phyloP scores from a whole-genome alignment of 805 yeast genomes.

The Metschnikowia lunata region DNA sequence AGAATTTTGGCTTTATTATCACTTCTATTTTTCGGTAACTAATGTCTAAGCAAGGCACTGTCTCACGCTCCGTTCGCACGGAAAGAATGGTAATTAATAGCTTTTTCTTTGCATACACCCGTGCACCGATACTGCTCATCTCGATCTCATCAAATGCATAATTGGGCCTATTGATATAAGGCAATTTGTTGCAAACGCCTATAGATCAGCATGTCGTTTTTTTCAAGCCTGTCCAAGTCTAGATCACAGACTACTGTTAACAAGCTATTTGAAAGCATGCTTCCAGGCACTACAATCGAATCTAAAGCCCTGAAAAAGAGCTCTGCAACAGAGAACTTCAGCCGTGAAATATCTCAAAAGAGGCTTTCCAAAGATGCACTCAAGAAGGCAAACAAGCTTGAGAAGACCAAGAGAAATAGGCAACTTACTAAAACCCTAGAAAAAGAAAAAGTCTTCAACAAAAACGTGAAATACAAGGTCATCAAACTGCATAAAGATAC shows the following conservation, averaged over 20 bases:
- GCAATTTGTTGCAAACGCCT: no score
- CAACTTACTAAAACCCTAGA: constrained; percentile 27
- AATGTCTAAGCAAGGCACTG: no score
- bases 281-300: constrained; percentile 16
- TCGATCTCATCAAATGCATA: neutral
- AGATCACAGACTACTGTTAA: constrained; percentile 24
- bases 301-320: constrained; percentile 3
- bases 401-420: constrained; percentile 20
- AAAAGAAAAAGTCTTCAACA: constrained; percentile 29
- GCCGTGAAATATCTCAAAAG: constrained; percentile 14
- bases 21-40: no score
- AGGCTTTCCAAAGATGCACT: constrained; percentile 16
- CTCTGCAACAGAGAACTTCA: constrained; percentile 16
- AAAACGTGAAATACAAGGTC: constrained; percentile 35
- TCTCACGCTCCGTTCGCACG: no score
- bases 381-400: constrained; percentile 17
- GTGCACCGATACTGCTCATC: constrained; percentile 8
- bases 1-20: no score
- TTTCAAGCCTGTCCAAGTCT: constrained; percentile 17
- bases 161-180: neutral
- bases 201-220: constrained; percentile 17
- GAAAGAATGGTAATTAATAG: no score
- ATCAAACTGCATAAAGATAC: constrained; percentile 30
- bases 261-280: constrained; percentile 22
- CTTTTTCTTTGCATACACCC: neutral